Conservation (phyloP, 768 basidiomycete species). For the Crepidotus variabilis region DNA sequence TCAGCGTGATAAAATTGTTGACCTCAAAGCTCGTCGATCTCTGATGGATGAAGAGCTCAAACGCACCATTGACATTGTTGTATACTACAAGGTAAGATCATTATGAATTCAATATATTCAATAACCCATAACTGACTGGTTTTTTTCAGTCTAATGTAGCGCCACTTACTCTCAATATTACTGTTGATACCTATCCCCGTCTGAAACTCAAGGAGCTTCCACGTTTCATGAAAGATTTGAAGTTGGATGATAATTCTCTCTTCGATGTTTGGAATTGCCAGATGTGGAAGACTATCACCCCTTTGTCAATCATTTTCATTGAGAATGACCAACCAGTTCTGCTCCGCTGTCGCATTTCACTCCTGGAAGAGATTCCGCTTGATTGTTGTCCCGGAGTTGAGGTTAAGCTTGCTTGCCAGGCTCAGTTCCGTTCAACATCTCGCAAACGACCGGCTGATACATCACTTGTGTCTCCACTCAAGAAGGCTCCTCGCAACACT, state of each 20-base stretch:
- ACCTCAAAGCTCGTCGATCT: constrained; percentile 6
- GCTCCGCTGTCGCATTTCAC: neutral
- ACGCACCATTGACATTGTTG: constrained; percentile 5
- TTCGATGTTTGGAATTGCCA: constrained; percentile 1
- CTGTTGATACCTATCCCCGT: constrained; percentile 5
- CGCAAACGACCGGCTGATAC: constrained; percentile 3
- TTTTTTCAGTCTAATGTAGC: neutral
- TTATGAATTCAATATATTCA: neutral
- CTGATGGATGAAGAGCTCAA: constrained; percentile 5
- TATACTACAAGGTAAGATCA: constrained; percentile 4
- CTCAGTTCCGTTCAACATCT: neutral
- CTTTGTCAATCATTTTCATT: constrained; percentile 1
- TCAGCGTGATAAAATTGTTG: constrained; percentile 1
- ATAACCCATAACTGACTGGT: neutral
- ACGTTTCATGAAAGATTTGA: neutral
- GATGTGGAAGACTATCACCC: constrained; percentile 4
- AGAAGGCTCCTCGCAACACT: neutral
- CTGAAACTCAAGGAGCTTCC: neutral
- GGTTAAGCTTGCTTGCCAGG: neutral
- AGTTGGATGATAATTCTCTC: neutral
- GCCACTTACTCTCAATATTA: neutral
- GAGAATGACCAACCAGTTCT: constrained; percentile 1
- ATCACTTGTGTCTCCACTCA: constrained; percentile 1
- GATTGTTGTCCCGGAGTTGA: constrained; percentile 6
- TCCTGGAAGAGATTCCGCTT: neutral